These are phyloP conservation scores for Basipetospora chlamydospora DNA, from an alignment of 2,329 filamentous ascomycete species.

Conservation along the genomic window DNA sequence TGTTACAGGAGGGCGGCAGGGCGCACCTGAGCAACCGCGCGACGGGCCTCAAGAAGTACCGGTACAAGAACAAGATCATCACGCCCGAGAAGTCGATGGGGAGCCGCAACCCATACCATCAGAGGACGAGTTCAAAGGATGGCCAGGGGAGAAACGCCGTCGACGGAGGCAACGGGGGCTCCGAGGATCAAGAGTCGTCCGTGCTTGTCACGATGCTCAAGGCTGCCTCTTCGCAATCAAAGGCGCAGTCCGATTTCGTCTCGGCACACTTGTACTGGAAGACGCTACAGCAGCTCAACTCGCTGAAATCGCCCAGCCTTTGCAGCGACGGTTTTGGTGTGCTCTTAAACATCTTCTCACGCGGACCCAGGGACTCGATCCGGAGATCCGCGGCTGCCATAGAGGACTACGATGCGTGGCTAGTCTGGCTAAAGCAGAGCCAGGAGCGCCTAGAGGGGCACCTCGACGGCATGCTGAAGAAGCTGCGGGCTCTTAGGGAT, in stretches of 20 bases:
- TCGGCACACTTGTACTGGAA: constrained; percentile 77
- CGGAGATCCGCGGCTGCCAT: constrained; percentile 56
- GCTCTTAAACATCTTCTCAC: constrained; percentile 58
- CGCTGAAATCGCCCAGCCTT: constrained; percentile 44
- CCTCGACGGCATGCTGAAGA: constrained; percentile 60
- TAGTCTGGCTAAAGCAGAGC: constrained; percentile 70
- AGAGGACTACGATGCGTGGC: constrained; percentile 67
- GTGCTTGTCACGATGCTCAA: constrained; percentile 60
- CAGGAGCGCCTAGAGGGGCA: constrained; percentile 63
- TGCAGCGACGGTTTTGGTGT: constrained; percentile 56
- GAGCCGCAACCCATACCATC: constrained; percentile 45
- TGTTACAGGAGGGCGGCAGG: constrained; percentile 42
- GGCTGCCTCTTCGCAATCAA: constrained; percentile 61
- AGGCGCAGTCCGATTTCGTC: constrained; percentile 68
- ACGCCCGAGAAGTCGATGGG: constrained; percentile 34
- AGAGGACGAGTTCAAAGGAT: constrained; percentile 7
- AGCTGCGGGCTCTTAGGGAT: constrained; percentile 63
- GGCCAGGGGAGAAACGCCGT: no score
- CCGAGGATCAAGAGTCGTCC: constrained; percentile 18
- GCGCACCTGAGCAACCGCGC: constrained; percentile 60
- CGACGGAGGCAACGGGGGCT: constrained; percentile 8
- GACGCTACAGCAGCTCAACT: constrained; percentile 59
- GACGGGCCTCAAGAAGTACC: constrained; percentile 43
- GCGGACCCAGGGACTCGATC: constrained; percentile 55
- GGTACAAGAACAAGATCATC: constrained; percentile 43